Conservation (phyloP, 179 eudicot genomes). For the Heliamphora pulchella region DNA sequence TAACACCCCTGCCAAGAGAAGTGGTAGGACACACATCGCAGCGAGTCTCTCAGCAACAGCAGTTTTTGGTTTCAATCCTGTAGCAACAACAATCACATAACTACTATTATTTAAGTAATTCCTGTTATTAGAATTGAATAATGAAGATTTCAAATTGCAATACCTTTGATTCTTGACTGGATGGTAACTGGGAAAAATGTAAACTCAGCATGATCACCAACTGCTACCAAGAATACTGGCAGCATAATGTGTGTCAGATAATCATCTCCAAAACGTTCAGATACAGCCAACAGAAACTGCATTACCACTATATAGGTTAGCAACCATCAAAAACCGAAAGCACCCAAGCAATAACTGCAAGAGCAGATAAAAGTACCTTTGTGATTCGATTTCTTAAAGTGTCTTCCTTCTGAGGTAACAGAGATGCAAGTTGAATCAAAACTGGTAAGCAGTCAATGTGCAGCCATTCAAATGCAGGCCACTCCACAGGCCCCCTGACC, state of each 20-base stretch:
- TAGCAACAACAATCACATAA: conserved; percentile 2
- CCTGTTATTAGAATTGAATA: background rate
- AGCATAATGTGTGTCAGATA: conserved; percentile 77
- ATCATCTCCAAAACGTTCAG: conserved; percentile 67
- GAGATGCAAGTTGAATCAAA: conserved; percentile 68
- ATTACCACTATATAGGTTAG: conserved; percentile 19
- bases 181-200: conserved; percentile 49
- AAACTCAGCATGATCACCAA: conserved; percentile 73
- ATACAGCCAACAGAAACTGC: conserved; percentile 77
- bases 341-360: conserved; percentile 8
- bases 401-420: conserved; percentile 92
- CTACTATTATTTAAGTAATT: too few species aligned
- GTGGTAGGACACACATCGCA: conserved; percentile 68
- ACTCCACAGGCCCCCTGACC: conserved; percentile 73
- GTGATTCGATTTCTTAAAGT: conserved; percentile 60
- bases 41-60: conserved; percentile 72
- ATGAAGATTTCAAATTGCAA: background rate
- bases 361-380: conserved; percentile 38
- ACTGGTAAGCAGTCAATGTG: conserved; percentile 77
- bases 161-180: conserved; percentile 66
- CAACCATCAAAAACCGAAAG: conserved; percentile 7
- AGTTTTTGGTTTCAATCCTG: conserved; percentile 69
- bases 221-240: conserved; percentile 75
- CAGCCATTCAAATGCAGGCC: conserved; percentile 97
- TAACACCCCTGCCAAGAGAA: conserved; percentile 80